phyloP scores from a whole-genome alignment of 495 filamentous ascomycete species.

The Endocarpon pusillum region DNA sequence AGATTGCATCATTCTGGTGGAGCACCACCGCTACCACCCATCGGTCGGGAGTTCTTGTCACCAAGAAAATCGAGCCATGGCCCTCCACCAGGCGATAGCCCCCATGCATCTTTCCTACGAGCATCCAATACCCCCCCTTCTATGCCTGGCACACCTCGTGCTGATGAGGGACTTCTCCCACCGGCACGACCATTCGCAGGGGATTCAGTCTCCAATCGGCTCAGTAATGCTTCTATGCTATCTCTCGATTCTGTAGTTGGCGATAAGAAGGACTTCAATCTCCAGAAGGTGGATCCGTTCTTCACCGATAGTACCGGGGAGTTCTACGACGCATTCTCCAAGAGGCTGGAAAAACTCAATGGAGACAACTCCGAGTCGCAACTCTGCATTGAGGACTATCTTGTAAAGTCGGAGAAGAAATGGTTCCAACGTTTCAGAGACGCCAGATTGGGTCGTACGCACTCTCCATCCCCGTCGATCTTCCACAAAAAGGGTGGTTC shows the following conservation, averaged over 20 bases:
- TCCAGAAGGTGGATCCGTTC: conserved; percentile 53
- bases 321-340: conserved; percentile 42
- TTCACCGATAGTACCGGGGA: conserved; percentile 52
- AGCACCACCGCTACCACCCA: not conserved
- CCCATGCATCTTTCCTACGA: conserved; percentile 8
- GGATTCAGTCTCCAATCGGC: conserved; percentile 16
- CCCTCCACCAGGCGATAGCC: not conserved
- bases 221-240: conserved; percentile 29
- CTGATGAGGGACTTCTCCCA: conserved; percentile 18
- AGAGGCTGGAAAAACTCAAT: conserved; percentile 38
- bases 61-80: not conserved
- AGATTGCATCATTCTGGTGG: conserved; percentile 5
- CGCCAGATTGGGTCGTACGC: conserved; percentile 34
- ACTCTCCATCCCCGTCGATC: conserved; percentile 27
- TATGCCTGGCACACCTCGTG: conserved; percentile 11
- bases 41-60: conserved; percentile 1
- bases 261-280: conserved; percentile 43
- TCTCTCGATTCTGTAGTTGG: conserved; percentile 39
- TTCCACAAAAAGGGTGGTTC: conserved; percentile 15
- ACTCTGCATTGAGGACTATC: conserved; percentile 50
- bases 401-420: conserved; percentile 52
- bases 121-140: conserved; percentile 10
- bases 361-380: conserved; percentile 38
- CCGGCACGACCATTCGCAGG: conserved; percentile 18
- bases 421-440: conserved; percentile 49